A percentile compares a stretch with the other conserved stretches of the same genome.
Evolutionary conservation across 106 monocot species (phyloP).

Genomic region (Allium fistulosum): DNA sequence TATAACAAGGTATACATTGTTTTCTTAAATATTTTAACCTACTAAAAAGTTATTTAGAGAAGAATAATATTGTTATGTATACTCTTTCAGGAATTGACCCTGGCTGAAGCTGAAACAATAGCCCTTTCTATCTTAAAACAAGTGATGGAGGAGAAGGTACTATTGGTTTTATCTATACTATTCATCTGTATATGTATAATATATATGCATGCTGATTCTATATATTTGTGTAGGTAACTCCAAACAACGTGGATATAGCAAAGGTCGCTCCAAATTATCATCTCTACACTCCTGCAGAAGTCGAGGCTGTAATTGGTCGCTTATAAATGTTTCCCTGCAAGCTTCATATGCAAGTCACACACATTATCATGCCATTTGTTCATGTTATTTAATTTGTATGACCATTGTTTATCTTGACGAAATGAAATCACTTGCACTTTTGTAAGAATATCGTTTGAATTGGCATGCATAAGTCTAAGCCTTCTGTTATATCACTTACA

Average conservation of each 20-base stretch:
- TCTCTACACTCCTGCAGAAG: conserved; percentile 21
- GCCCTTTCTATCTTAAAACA: conserved; percentile 94
- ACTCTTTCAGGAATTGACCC: conserved; percentile 60
- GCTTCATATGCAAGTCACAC: too few species aligned
- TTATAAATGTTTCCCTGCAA: not conserved
- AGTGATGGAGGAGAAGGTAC: conserved; percentile 99
- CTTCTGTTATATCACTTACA: too few species aligned
- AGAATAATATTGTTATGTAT: not conserved
- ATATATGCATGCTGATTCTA: too few species aligned
- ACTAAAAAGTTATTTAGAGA: not conserved
- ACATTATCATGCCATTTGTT: too few species aligned
- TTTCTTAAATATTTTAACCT: not conserved
- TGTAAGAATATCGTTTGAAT: too few species aligned
- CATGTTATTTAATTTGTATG: too few species aligned
- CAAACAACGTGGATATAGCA: conserved; percentile 24
- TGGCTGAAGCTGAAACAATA: conserved; percentile 89
- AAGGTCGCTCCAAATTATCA: conserved; percentile 26
- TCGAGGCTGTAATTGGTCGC: conserved; percentile 22
- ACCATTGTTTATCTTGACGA: too few species aligned
- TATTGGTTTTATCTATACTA: too few species aligned
- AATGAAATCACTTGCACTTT: too few species aligned
- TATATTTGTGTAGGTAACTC: conserved; percentile 13
- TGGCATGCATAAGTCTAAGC: too few species aligned
- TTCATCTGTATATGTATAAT: too few species aligned
- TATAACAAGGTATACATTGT: conserved; percentile 61